phyloP scores from a whole-genome alignment of 768 basidiomycete genomes.

The Rhodocollybia butyracea region DNA sequence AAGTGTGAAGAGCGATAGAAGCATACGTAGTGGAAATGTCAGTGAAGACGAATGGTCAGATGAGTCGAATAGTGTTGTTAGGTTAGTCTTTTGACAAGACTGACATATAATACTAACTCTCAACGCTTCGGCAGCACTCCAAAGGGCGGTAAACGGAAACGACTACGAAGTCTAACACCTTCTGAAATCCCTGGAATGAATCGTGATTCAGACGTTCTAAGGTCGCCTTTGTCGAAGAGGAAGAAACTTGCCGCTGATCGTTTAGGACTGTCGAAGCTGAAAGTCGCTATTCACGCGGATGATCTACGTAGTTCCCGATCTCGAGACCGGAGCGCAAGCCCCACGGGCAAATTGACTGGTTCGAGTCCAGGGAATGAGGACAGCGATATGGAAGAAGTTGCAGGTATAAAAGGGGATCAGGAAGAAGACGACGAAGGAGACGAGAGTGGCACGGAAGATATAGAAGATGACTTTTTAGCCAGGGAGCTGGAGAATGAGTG shows the following conservation, averaged over 20 bases:
- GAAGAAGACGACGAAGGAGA: conserved; percentile 45
- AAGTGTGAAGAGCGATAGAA: conserved; percentile 33
- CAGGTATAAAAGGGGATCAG: conserved; percentile 27
- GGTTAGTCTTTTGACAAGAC: conserved; percentile 25
- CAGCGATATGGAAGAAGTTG: background rate
- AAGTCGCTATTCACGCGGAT: conserved; percentile 59
- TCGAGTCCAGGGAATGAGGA: background rate
- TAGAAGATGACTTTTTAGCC: conserved; percentile 80
- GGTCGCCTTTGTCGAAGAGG: conserved; percentile 77
- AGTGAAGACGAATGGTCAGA: conserved; percentile 57
- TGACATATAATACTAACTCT: conserved; percentile 24
- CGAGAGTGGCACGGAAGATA: conserved; percentile 47
- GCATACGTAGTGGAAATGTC: conserved; percentile 39
- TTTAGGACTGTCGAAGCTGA: conserved; percentile 61
- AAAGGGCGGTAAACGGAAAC: conserved; percentile 57
- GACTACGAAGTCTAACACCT: conserved; percentile 69
- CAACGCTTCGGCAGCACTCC: conserved; percentile 38
- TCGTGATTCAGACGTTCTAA: conserved; percentile 40
- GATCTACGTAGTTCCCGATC: conserved; percentile 31
- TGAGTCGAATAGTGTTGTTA: conserved; percentile 44
- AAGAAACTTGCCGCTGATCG: conserved; percentile 72
- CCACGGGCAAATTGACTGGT: background rate
- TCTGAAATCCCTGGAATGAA: conserved; percentile 45
- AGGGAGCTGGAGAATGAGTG: conserved; percentile 74
- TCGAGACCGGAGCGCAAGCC: conserved; percentile 15